phyloP scores from a whole-genome alignment of 2,329 filamentous ascomycete species.

The Pezicula carpinea region DNA sequence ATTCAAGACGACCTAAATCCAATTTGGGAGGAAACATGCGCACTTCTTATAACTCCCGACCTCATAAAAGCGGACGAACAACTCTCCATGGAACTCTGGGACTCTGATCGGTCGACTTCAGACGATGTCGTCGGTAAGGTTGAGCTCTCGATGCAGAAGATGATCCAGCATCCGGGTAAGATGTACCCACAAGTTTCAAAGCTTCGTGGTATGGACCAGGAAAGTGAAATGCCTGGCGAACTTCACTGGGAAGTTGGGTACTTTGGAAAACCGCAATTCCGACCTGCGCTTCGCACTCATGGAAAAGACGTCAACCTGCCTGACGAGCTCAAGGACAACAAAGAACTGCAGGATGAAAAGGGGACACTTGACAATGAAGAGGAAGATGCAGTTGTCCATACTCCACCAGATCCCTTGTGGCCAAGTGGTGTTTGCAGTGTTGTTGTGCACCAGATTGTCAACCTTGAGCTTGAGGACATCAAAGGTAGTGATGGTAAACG shows the following conservation, averaged over 20 bases:
- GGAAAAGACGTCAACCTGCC: slow-evolving; percentile 79
- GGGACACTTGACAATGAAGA: slow-evolving; percentile 66
- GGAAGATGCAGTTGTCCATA: slow-evolving; percentile 83
- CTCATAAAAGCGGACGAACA: slow-evolving; percentile 92
- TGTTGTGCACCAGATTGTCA: slow-evolving; percentile 91
- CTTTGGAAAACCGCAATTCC: slow-evolving; percentile 86
- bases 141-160: slow-evolving; percentile 87
- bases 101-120: slow-evolving; percentile 85
- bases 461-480: slow-evolving; percentile 85
- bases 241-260: slow-evolving; percentile 96
- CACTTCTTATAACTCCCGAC: slow-evolving; percentile 80
- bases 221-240: slow-evolving; percentile 85
- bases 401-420: slow-evolving; percentile 93
- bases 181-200: slow-evolving; percentile 90
- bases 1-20: slow-evolving; percentile 94
- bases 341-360: slow-evolving; percentile 83
- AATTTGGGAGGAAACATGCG: slow-evolving; percentile 83
- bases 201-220: slow-evolving; percentile 76
- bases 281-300: slow-evolving; percentile 77
- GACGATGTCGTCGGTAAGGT: slow-evolving; percentile 96
- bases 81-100: slow-evolving; percentile 91
- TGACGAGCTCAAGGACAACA: slow-evolving; percentile 65
- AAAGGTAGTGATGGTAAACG: slow-evolving; percentile 78
- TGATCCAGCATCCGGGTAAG: slow-evolving; percentile 88
- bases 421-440: slow-evolving; percentile 84